A percentile compares a stretch with the other conserved stretches of the same genome.
These are phyloP conservation scores for Plasmodium ovale DNA, from an alignment of 169 alveolate species.

Conservation along the genomic window DNA sequence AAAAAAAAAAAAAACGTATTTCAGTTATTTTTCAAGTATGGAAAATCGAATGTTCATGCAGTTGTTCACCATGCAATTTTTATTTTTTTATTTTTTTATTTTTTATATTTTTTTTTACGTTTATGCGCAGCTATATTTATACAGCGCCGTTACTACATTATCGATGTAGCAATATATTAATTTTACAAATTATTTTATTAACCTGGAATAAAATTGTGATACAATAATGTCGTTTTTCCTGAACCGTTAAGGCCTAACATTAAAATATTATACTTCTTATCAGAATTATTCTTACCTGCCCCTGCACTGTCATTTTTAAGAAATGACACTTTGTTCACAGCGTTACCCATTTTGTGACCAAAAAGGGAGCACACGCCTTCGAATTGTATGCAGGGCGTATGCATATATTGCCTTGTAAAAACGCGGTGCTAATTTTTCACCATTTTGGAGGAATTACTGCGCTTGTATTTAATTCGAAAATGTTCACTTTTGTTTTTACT, in stretches of 20 bases:
- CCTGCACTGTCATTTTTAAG: not conserved
- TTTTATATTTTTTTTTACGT: not conserved
- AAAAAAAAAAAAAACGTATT: slow-evolving; percentile 11
- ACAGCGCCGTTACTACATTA: too few species aligned
- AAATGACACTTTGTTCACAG: slow-evolving; percentile 22
- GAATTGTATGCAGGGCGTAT: not conserved
- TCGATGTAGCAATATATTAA: too few species aligned
- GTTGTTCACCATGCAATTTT: too few species aligned
- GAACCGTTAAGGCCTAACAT: slow-evolving; percentile 74
- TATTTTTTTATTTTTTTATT: too few species aligned
- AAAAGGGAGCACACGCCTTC: not conserved
- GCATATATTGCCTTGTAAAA: not conserved
- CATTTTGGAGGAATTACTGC: too few species aligned
- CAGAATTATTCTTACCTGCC: not conserved
- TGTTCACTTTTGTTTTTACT: not conserved
- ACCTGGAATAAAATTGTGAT: slow-evolving; percentile 77
- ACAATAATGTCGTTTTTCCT: slow-evolving; percentile 74
- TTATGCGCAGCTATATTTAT: too few species aligned
- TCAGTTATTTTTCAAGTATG: too few species aligned
- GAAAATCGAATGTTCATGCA: not conserved
- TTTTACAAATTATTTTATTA: not conserved
- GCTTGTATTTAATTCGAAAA: too few species aligned
- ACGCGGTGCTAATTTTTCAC: not conserved
- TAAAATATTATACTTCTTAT: slow-evolving; percentile 64
- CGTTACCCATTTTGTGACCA: slow-evolving; percentile 52